Evolutionary conservation across 768 basidiomycete genomes (phyloP), one percentile per base, ranked within the genome.

Genomic region (Infundibulicybe gibba): DNA sequence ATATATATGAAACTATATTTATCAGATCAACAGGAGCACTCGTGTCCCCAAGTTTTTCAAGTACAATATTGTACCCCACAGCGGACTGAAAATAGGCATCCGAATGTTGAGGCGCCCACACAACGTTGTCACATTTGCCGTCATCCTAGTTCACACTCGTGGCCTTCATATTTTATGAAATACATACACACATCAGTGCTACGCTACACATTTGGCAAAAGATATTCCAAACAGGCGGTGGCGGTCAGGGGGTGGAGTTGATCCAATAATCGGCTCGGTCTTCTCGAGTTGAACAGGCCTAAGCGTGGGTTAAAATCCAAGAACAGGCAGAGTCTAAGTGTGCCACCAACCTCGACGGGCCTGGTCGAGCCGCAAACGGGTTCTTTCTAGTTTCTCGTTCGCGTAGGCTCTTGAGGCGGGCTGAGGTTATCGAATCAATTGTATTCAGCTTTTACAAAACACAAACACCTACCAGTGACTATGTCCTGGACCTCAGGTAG

Each of bases 401-500:
- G 10, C 34, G 30, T 13, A 35, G 32, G 8, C 43, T 41, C 25
- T 43, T 44, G 13, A 52, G 32, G 8, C 51, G 53, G 41, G 35
- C 55, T 59, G 21, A 38, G 20, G 19, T 21, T 13, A 21, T 25
- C 12, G 15, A 14, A 45, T 34, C 41, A 40, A 16, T 21, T 2
- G 17, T 11, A 5, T 6, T 20, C n/a, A 32, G 13, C 16, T 20
- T n/a, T 37, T 21, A 14, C 13, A 43, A 15, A 47, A 13, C 20
- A 11, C 30, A 13, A 30, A 30, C 21, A 57, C 59, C 43, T 44
- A 67, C 66, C 46, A 11, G 52, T 49, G 15, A 65, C 51, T 15
- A 67, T 61, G 38, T 69, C 66, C 40, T 57, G 41, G 25, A 67
- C 65, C 50, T 74, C 72, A 2, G 73, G 72, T 31, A 76, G 67